phyloP scores from a whole-genome alignment of 257 asterid genomes.

The Henckelia pumila region DNA sequence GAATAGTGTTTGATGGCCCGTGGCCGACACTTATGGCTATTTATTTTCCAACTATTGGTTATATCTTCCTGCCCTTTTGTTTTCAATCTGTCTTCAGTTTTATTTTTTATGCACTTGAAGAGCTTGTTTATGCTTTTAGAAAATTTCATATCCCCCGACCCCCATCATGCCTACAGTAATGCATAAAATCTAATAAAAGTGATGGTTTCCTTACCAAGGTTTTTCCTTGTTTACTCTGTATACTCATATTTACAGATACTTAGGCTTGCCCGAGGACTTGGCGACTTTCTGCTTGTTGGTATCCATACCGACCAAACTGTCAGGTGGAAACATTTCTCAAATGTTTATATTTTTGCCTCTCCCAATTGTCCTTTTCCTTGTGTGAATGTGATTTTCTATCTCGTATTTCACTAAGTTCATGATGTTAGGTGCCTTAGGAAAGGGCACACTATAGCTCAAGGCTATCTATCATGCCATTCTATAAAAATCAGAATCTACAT shows the following conservation, averaged over 20 bases:
- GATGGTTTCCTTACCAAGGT: conserved; percentile 11
- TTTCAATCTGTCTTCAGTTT: conserved; percentile 8
- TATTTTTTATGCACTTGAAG: conserved; percentile 17
- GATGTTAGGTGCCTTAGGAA: neutral
- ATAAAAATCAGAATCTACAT: neutral
- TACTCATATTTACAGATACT: conserved; percentile 51
- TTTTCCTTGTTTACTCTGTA: conserved; percentile 6
- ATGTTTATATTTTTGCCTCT: conserved; percentile 18
- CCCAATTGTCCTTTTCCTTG: conserved; percentile 4
- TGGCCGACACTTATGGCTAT: conserved; percentile 13
- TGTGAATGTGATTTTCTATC: neutral
- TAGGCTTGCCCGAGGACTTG: conserved; percentile 93
- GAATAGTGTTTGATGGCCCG: conserved; percentile 11
- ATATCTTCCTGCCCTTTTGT: conserved; percentile 8
- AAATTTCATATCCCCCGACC: neutral
- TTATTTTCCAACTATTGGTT: conserved; percentile 10
- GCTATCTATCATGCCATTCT: neutral
- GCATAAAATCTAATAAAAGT: neutral
- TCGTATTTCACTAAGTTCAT: conserved; percentile 4
- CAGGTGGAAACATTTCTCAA: conserved; percentile 40
- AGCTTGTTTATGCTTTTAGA: neutral
- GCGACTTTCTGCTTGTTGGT: conserved; percentile 99
- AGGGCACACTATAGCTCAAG: neutral
- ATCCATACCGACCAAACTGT: conserved; percentile 94
- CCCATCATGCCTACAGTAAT: neutral